These are phyloP conservation scores for Mycena kentingensis DNA, from an alignment of 768 basidiomycete species.

Conservation along the genomic window DNA sequence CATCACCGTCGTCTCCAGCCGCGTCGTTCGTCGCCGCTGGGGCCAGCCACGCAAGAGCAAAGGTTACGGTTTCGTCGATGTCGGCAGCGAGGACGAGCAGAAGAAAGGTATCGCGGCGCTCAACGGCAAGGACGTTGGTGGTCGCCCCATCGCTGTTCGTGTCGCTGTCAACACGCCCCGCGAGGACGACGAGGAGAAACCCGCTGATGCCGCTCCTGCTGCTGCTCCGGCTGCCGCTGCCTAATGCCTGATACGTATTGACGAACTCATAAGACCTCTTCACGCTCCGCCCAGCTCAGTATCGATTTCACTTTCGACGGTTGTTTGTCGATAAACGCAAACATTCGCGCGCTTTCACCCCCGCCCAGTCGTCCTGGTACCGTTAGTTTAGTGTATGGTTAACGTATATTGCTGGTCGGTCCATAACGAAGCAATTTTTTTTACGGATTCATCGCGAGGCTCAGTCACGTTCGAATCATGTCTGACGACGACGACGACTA, in stretches of 20 bases:
- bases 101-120: constrained; percentile 85
- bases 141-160: constrained; percentile 89
- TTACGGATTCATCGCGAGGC: background rate
- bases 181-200: constrained; percentile 50
- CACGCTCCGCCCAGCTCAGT: constrained; percentile 34
- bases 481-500: constrained; percentile 83
- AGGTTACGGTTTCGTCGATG: constrained; percentile 98
- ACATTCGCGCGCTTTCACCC: constrained; percentile 27
- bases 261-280: constrained; percentile 21
- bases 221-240: constrained; percentile 26
- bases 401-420: constrained; percentile 25
- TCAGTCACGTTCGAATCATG: constrained; percentile 39
- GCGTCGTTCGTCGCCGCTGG: constrained; percentile 85
- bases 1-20: constrained; percentile 80
- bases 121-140: constrained; percentile 85
- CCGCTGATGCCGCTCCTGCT: constrained; percentile 28
- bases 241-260: constrained; percentile 29
- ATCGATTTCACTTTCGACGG: constrained; percentile 34
- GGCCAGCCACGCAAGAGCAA: constrained; percentile 87
- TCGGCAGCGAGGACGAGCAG: constrained; percentile 87
- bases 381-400: constrained; percentile 38
- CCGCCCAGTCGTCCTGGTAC: constrained; percentile 47
- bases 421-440: constrained; percentile 24
- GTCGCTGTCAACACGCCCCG: constrained; percentile 86
- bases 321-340: constrained; percentile 27